Conservation (phyloP, 805 yeast genomes). For the fission yeast (Schizosaccharomyces pombe) region DNA sequence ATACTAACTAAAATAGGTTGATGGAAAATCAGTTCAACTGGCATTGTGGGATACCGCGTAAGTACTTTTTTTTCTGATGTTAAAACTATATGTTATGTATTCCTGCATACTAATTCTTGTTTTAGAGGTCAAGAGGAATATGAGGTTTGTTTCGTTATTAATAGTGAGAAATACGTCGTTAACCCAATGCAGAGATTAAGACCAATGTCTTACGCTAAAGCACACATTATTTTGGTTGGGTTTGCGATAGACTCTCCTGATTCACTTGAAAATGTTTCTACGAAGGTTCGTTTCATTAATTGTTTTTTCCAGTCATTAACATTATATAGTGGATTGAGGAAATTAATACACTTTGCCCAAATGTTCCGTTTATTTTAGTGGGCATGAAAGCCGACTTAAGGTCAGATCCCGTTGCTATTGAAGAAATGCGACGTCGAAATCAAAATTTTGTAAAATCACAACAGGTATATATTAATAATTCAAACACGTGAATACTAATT, state of each 20-base stretch:
- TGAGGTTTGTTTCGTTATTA: slow-evolving; percentile 20
- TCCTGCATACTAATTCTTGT: slow-evolving; percentile 9
- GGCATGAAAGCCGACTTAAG: slow-evolving; percentile 73
- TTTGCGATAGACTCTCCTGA: slow-evolving; percentile 72
- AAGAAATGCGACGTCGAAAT: slow-evolving; percentile 23
- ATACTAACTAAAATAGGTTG: slow-evolving; percentile 15
- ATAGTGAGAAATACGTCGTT: background rate
- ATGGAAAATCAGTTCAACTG: slow-evolving; percentile 70
- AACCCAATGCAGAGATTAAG: slow-evolving; percentile 29
- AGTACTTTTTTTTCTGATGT: slow-evolving; percentile 5
- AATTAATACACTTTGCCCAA: slow-evolving; percentile 57
- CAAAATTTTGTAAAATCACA: slow-evolving; percentile 21
- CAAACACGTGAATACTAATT: background rate
- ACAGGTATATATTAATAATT: background rate
- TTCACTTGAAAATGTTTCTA: slow-evolving; percentile 55
- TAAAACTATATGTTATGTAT: background rate
- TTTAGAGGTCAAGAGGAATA: slow-evolving; percentile 69
- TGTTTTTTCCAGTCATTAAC: background rate
- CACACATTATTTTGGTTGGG: slow-evolving; percentile 66
- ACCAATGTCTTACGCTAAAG: slow-evolving; percentile 69
- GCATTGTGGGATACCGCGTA: slow-evolving; percentile 83
- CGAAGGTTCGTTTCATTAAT: slow-evolving; percentile 20
- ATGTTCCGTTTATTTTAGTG: slow-evolving; percentile 51
- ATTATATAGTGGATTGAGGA: slow-evolving; percentile 47
- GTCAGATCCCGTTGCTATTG: slow-evolving; percentile 18